phyloP scores from a whole-genome alignment of 2,329 filamentous ascomycete genomes.

The Magnaporthiopsis poae region DNA sequence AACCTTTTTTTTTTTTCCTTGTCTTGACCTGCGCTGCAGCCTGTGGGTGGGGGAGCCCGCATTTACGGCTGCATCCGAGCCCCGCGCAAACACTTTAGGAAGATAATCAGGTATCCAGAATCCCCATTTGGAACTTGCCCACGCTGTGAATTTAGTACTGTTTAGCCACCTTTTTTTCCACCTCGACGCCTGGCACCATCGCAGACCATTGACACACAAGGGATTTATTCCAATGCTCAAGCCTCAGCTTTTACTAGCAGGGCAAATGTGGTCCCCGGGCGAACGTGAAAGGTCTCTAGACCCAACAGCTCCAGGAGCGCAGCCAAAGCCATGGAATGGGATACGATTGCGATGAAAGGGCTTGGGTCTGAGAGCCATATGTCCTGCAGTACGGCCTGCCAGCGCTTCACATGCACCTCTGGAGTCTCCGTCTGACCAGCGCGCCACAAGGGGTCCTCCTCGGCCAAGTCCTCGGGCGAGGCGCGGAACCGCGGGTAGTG shows the following conservation, averaged over 20 bases:
- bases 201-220: background rate
- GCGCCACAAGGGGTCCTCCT: slow-evolving; percentile 45
- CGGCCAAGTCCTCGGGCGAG: slow-evolving; percentile 40
- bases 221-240: background rate
- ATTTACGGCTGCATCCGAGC: background rate
- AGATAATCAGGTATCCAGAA: background rate
- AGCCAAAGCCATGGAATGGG: slow-evolving; percentile 38
- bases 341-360: slow-evolving; percentile 38
- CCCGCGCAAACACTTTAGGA: background rate
- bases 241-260: background rate
- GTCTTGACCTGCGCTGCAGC: background rate
- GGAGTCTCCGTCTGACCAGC: slow-evolving; percentile 37
- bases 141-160: background rate
- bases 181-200: no score
- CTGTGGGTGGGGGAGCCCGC: background rate
- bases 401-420: slow-evolving; percentile 33
- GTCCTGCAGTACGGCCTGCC: slow-evolving; percentile 34
- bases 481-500: slow-evolving; percentile 41
- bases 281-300: background rate
- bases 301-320: slow-evolving; percentile 30
- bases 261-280: background rate
- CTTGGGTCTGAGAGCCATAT: slow-evolving; percentile 32
- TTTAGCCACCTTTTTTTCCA: background rate
- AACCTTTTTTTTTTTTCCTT: background rate
- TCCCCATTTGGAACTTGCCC: background rate